These are phyloP conservation scores for Apiospora hydei DNA, from an alignment of 2,329 filamentous ascomycete species.

Conservation along the genomic window DNA sequence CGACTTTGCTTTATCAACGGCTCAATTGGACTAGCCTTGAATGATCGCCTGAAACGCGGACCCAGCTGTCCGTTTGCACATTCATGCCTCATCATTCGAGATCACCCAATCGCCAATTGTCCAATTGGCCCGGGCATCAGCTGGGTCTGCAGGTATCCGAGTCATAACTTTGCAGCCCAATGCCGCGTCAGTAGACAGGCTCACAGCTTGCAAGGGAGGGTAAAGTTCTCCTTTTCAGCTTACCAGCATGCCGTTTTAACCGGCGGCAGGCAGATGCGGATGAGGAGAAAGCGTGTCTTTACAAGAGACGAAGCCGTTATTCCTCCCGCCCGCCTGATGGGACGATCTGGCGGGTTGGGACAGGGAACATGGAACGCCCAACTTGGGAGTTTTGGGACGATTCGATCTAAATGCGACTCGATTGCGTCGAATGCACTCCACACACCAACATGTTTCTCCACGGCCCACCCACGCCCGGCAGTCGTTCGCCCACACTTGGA, in stretches of 20 bases:
- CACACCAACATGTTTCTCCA: neutral
- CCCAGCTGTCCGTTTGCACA: neutral
- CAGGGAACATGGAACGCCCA: neutral
- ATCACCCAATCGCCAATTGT: neutral
- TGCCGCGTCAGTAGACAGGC: neutral
- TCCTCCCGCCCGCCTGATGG: neutral
- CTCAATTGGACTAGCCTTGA: neutral
- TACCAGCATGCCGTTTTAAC: neutral
- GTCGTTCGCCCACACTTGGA: neutral
- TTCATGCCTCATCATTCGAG: neutral
- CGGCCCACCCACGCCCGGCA: neutral
- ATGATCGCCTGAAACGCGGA: conserved; percentile 11
- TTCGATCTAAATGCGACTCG: neutral
- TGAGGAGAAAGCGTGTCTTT: too few relatives aligned
- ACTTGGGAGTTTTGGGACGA: neutral
- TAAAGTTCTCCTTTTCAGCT: neutral
- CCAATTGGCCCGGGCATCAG: neutral
- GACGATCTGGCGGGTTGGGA: neutral
- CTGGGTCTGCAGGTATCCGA: neutral
- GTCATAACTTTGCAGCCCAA: neutral
- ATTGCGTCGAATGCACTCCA: neutral
- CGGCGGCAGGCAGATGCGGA: neutral
- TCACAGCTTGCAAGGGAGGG: neutral
- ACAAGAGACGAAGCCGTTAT: neutral
- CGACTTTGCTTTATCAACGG: neutral